A percentile compares a stretch with the other conserved stretches of the same genome.
Evolutionary conservation across 2,329 filamentous ascomycete genomes (phyloP).

Genomic region (Diaporthe ilicicola): DNA sequence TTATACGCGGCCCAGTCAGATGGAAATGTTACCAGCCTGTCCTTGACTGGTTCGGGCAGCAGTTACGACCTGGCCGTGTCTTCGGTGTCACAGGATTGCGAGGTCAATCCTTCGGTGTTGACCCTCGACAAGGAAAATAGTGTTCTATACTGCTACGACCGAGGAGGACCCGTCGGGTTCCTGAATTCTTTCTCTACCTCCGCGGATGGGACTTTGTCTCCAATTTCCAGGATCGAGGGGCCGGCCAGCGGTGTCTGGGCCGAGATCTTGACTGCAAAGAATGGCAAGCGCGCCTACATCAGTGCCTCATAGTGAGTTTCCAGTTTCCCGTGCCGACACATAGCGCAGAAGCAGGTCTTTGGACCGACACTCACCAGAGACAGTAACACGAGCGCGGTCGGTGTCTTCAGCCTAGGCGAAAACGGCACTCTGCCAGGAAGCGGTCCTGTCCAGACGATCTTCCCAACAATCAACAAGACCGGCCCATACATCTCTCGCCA

Average conservation of each 20-base stretch:
- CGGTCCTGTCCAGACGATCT: constrained; percentile 34
- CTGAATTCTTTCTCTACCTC: constrained; percentile 52
- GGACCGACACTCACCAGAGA: not conserved
- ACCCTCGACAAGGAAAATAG: constrained; percentile 59
- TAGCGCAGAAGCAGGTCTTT: not conserved
- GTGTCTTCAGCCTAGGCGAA: constrained; percentile 30
- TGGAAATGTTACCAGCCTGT: constrained; percentile 35
- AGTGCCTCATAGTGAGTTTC: constrained; percentile 35
- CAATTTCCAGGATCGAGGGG: constrained; percentile 33
- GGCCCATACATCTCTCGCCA: constrained; percentile 57
- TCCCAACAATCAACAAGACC: constrained; percentile 39
- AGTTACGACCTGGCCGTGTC: constrained; percentile 33
- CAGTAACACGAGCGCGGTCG: constrained; percentile 10
- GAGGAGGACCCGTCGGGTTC: constrained; percentile 58
- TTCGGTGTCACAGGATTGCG: constrained; percentile 49
- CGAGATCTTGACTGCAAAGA: constrained; percentile 34
- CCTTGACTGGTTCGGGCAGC: constrained; percentile 26
- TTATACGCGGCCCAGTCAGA: constrained; percentile 35
- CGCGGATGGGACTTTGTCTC: constrained; percentile 44
- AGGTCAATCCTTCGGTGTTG: constrained; percentile 66
- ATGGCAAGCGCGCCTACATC: constrained; percentile 34
- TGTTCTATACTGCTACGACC: constrained; percentile 67
- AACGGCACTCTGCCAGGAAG: constrained; percentile 33
- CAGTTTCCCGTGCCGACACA: constrained; percentile 7
- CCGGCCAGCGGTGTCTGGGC: constrained; percentile 35